Evolutionary conservation across 2,329 filamentous ascomycete species (phyloP), one percentile per base, ranked within the genome.

Genomic region (Penicillium concentricum): DNA sequence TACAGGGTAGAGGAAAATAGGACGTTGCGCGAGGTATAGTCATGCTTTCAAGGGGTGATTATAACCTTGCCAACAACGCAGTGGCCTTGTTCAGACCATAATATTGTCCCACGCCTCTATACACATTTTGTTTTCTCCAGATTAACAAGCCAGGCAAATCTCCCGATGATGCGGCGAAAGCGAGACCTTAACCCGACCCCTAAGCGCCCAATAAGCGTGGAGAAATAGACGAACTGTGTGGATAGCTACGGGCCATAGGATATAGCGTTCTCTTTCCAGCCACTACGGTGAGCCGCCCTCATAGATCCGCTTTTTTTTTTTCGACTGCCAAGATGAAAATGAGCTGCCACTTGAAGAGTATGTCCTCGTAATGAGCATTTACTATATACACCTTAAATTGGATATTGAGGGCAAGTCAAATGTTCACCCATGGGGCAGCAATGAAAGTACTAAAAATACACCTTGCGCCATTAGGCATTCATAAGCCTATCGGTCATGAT

Each of bases 241-340:
- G 61, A 54, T 62, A 64, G 52, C 47, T 51, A 65, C 53, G 65
- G 58, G 61, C 59, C 62, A 66, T 61, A 26, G 61, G 58, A 57
- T 54, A 65, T 65, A 64, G 65, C 63, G 65, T 52, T 56, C 51
- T 55, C 51, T 59, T 54, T 54, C 51, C 44, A 58, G 58, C 57
- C 64, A 66, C 60, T 66, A 57, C 54, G 57, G 66, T 65, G 58
- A 61, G 61, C 59, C 60, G 59, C 59, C 62, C 63, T 60, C 60
- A 68, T 66, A 56, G 41, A 37, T 46, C 48, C 47, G 48, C 44
- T 49, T 43, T 51, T 48, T 26, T 26, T 26, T 28, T 48, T 45
- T 52, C 16, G n/a, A 41, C n/a, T 41, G 35, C 38, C 39, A 39
- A 22, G 32, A 45, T 26, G 26, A 12, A 26, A 26, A 16, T 44